Evolutionary conservation across 306 rosid genomes (phyloP), one percentile per base, ranked within the genome.

Genomic region (Fagus sylvatica): DNA sequence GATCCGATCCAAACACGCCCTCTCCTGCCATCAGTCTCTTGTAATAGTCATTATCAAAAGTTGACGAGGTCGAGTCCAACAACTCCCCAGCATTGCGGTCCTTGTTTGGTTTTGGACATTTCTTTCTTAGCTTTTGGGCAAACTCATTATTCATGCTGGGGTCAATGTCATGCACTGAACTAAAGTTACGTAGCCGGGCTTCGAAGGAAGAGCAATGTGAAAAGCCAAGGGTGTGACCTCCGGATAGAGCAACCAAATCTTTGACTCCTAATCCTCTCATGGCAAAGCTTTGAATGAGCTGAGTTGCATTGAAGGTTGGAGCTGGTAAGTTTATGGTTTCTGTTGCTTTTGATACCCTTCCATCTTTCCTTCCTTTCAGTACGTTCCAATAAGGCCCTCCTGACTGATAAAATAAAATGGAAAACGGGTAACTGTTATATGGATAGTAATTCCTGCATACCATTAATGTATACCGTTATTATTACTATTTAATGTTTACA

Each of bases 331-430:
- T 88, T 3, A 42, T 64, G 48, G 96, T 89, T 37, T 91, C 94
- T 1, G 85, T 79, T 51, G 90, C 96, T 61, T 80, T 89, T 2
- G 98, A 91, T 3, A 89, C 76, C 53, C 86, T 85, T 80, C 98
- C 93, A 74, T 89, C 96, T 88, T 93, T 93, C 43, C 94, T 89
- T 78, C 98, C 98, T 49, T 89, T 86, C 6, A 79, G 79, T 19
- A 89, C 90, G n/a, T 82, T 80, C 96, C 98, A 90, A 46, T 61
- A 36, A 19, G 94, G 93, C 3, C 96, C 98, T 42, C 93, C 92
- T 46, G 94, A 88, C 96, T 89, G 72, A 33, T 32, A 51, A 55
- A 59, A 37, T 3, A 56, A 59, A 59, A 19, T 30, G 16, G 40
- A 60, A 60, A 60, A 17, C 0, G 4, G 10, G 37, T 1, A 22